Conservation (phyloP, 2,329 filamentous ascomycete species). For the Hypoxylon sp. region DNA sequence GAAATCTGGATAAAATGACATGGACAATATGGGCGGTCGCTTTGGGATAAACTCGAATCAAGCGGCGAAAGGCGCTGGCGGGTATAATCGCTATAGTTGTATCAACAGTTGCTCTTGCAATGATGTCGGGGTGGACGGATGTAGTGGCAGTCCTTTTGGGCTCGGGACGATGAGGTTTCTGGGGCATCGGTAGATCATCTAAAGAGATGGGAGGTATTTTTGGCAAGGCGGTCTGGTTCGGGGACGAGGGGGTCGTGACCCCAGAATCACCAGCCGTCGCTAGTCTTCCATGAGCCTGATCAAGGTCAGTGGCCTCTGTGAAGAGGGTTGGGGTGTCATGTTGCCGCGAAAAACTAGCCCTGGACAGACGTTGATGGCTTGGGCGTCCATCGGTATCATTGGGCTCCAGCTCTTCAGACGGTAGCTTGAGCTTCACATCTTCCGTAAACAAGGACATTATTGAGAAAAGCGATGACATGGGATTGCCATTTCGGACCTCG, state of each 20-base stretch:
- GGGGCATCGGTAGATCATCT: conserved; percentile 55
- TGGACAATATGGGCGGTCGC: conserved; percentile 97
- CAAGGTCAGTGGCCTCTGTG: conserved; percentile 19
- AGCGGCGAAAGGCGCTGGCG: conserved; percentile 89
- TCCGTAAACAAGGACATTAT: conserved; percentile 98
- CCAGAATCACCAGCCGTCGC: conserved; percentile 43
- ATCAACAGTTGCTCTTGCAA: conserved; percentile 93
- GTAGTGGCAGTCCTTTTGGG: conserved; percentile 63
- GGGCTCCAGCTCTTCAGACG: conserved; percentile 66
- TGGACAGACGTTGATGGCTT: conserved; percentile 42
- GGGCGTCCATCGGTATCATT: conserved; percentile 43
- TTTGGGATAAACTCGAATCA: conserved; percentile 94
- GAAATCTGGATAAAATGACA: conserved; percentile 92
- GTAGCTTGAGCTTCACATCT: conserved; percentile 80
- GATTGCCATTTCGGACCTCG: conserved; percentile 96
- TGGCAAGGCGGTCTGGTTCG: conserved; percentile 55
- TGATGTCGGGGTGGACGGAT: conserved; percentile 96
- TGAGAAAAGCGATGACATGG: conserved; percentile 98
- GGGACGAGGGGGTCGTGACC: conserved; percentile 38
- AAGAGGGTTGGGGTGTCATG: conserved; percentile 30
- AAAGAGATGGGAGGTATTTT: conserved; percentile 80
- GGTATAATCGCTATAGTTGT: conserved; percentile 99
- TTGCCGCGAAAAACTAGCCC: conserved; percentile 26
- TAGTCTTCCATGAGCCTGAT: conserved; percentile 6
- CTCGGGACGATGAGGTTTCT: conserved; percentile 49